These are phyloP conservation scores for Cantharellus cinnabarinus DNA, from an alignment of 768 basidiomycete species.

Conservation along the genomic window DNA sequence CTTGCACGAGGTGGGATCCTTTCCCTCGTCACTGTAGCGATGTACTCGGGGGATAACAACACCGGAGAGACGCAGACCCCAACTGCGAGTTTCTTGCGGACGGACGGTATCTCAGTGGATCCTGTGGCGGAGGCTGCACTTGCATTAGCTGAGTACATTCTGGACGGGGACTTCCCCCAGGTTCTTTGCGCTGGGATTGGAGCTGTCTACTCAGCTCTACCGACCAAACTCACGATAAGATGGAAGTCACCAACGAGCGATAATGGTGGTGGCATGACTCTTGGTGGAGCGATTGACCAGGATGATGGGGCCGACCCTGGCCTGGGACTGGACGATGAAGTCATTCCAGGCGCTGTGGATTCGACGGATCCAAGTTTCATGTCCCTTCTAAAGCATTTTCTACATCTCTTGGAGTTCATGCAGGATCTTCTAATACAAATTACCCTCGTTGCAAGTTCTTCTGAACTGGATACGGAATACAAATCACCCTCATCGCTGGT, in stretches of 20 bases:
- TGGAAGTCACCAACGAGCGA: conserved; percentile 10
- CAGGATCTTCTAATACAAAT: conserved; percentile 62
- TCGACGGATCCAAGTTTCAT: conserved; percentile 59
- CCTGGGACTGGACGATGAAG: conserved; percentile 28
- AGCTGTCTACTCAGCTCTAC: conserved; percentile 81
- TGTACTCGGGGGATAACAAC: conserved; percentile 37
- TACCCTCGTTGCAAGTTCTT: background rate
- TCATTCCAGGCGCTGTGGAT: conserved; percentile 24
- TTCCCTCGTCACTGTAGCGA: conserved; percentile 91
- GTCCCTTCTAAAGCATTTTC: conserved; percentile 64
- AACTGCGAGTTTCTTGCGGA: conserved; percentile 6
- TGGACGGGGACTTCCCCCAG: conserved; percentile 97
- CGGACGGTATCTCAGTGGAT: conserved; percentile 21
- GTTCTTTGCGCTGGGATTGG: conserved; percentile 84
- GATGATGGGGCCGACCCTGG: conserved; percentile 25
- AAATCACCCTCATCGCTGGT: conserved; percentile 40
- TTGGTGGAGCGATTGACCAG: conserved; percentile 40
- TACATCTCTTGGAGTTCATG: conserved; percentile 77
- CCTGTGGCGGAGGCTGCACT: conserved; percentile 70
- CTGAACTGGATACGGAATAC: background rate
- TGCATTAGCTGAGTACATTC: conserved; percentile 77
- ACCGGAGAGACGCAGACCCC: conserved; percentile 1
- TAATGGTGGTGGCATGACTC: conserved; percentile 33
- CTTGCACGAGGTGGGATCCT: conserved; percentile 79
- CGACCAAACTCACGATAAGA: conserved; percentile 62